Conservation (phyloP, 1,284 basidiomycete genomes). For the Papiliotrema fonsecae region DNA sequence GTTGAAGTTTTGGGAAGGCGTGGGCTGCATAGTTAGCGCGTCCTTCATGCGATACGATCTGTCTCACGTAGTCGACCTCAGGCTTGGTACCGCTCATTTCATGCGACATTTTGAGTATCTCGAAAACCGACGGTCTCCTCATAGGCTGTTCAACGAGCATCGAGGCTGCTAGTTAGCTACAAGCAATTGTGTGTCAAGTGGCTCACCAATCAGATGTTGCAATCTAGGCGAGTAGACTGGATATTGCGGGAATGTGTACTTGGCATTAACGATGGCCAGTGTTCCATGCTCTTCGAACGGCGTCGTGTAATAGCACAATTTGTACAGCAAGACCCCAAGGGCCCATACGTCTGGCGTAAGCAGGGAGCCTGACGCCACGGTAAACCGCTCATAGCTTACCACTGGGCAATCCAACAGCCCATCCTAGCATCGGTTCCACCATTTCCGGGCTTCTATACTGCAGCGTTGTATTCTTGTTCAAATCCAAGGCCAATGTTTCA, state of each 20-base stretch:
- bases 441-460: slow-evolving; percentile 98
- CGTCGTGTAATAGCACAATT: slow-evolving; percentile 95
- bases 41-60: background rate
- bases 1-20: slow-evolving; percentile 17
- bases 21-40: slow-evolving; percentile 41
- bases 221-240: slow-evolving; percentile 85
- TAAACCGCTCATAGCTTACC: slow-evolving; percentile 45
- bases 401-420: slow-evolving; percentile 50
- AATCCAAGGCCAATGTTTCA: slow-evolving; percentile 78
- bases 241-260: slow-evolving; percentile 88
- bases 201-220: slow-evolving; percentile 78
- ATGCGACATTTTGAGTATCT: slow-evolving; percentile 70
- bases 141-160: slow-evolving; percentile 83
- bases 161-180: slow-evolving; percentile 55
- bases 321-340: slow-evolving; percentile 70
- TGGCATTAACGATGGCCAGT: slow-evolving; percentile 91
- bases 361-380: background rate
- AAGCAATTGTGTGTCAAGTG: background rate
- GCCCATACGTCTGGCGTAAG: slow-evolving; percentile 63
- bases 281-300: slow-evolving; percentile 97
- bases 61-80: slow-evolving; percentile 61
- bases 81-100: slow-evolving; percentile 77
- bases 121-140: slow-evolving; percentile 75
- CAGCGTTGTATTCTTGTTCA: slow-evolving; percentile 90
- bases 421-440: slow-evolving; percentile 63